Conservation (phyloP, 2,329 filamentous ascomycete genomes). For the Claviceps pazoutovae region DNA sequence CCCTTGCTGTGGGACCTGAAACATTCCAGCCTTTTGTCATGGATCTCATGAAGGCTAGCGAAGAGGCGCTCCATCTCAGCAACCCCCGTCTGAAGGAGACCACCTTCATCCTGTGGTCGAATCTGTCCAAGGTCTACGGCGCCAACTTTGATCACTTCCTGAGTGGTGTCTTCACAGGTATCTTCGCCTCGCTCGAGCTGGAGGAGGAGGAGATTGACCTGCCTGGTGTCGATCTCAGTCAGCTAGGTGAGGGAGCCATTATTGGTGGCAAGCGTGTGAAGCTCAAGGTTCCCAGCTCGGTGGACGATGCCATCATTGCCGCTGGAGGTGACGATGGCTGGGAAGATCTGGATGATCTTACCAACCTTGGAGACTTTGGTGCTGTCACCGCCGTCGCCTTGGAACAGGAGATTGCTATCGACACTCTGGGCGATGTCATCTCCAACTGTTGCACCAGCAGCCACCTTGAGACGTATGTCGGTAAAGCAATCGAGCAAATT, state of each 20-base stretch:
- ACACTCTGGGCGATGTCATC: conserved; percentile 87
- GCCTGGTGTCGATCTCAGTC: conserved; percentile 40
- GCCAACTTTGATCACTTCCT: conserved; percentile 71
- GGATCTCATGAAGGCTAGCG: conserved; percentile 80
- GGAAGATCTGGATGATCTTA: conserved; percentile 63
- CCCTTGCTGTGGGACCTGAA: conserved; percentile 70
- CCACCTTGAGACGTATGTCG: conserved; percentile 63
- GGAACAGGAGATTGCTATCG: conserved; percentile 94
- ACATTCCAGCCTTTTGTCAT: conserved; percentile 84
- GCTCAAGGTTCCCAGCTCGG: conserved; percentile 45
- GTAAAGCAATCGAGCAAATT: conserved; percentile 73
- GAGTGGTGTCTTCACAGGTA: conserved; percentile 60
- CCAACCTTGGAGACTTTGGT: conserved; percentile 70
- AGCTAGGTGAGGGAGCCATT: conserved; percentile 61
- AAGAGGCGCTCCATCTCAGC: conserved; percentile 77
- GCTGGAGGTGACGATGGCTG: conserved; percentile 38
- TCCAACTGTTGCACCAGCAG: conserved; percentile 69
- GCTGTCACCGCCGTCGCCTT: conserved; percentile 80
- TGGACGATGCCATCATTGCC: conserved; percentile 39
- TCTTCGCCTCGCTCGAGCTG: conserved; percentile 75
- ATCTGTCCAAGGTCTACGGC: conserved; percentile 84
- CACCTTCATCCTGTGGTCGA: conserved; percentile 93
- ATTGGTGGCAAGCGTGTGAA: conserved; percentile 77
- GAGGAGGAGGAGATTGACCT: conserved; percentile 79
- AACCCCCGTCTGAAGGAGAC: conserved; percentile 89